Percentiles rank a stretch among this genome's conserved stretches.
Evolutionary conservation across 2,329 filamentous ascomycete genomes (phyloP).

Genomic region (Cordyceps militaris): DNA sequence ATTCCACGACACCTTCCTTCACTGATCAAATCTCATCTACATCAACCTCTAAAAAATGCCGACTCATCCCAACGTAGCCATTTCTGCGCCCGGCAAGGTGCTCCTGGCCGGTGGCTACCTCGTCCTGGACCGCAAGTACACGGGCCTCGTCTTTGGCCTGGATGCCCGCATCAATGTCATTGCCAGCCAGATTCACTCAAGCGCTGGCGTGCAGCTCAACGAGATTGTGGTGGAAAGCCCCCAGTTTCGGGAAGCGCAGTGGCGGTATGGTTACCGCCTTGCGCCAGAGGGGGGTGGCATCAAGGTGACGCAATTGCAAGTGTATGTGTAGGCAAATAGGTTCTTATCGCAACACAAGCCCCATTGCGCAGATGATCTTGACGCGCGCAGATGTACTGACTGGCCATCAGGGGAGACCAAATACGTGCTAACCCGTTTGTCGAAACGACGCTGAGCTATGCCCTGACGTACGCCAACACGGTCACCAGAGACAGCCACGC

Average conservation of each 20-base stretch:
- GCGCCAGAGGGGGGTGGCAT: slow-evolving; percentile 70
- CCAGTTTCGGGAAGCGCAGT: slow-evolving; percentile 80
- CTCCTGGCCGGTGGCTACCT: slow-evolving; percentile 91
- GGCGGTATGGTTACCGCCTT: slow-evolving; percentile 76
- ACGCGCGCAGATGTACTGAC: not conserved
- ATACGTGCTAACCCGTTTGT: slow-evolving; percentile 71
- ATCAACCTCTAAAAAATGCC: not conserved
- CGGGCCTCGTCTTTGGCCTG: slow-evolving; percentile 64
- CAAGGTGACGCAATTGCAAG: slow-evolving; percentile 68
- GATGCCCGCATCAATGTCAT: slow-evolving; percentile 61
- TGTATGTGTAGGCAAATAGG: slow-evolving; percentile 47
- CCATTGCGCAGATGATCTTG: not conserved
- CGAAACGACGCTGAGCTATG: slow-evolving; percentile 83
- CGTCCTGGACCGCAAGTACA: slow-evolving; percentile 82
- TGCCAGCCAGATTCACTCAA: slow-evolving; percentile 49
- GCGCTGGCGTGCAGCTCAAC: slow-evolving; percentile 54
- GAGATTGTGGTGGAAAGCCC: slow-evolving; percentile 85
- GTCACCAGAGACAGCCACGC: slow-evolving; percentile 33
- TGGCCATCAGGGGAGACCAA: slow-evolving; percentile 33
- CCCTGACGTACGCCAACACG: slow-evolving; percentile 68
- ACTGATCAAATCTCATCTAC: not conserved
- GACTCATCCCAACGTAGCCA: slow-evolving; percentile 41
- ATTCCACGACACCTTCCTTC: not conserved
- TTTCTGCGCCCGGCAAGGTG: slow-evolving; percentile 95
- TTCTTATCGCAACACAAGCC: not conserved